Base-by-base conservation (phyloP, 2,329 filamentous ascomycete species). In the Aureobasidium leucospermi region DNA sequence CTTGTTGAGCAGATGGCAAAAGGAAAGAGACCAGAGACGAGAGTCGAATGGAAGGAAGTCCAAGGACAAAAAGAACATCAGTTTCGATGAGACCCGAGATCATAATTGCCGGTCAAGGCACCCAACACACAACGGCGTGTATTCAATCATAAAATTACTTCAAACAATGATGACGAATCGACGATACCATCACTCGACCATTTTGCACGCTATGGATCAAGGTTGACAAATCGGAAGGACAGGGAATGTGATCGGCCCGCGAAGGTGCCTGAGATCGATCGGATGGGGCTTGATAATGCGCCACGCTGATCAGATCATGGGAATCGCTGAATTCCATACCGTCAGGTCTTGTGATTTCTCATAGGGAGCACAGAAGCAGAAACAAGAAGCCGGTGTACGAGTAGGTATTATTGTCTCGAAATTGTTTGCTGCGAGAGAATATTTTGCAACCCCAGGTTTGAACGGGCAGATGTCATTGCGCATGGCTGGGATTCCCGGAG, bases 181-280 rank as follows among this genome's bases (percentile, higher is more conserved):
- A 19, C 38, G 38, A 55, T 55, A 41, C 48, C 48, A 52, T 16
- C 32, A 39, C 48, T 38, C 51, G 51, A 55, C 51, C 31, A 32
- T 42, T 34, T 34, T 19, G 13, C 6, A 10, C 28, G 28, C 39
- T 19, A 55, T 23, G 34, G 43, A 19, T 43, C 29, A 43, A 43
- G 16, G 10, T 55, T 43, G n/a, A 32, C 51, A 38, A 55, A 43
- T 55, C 51, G 51, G 51, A 55, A 42, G 29, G 3, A 13, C n/a
- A 19, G 38, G 39, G 23, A 34, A n/a, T 4, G 13, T 29, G 51
- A 42, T 55, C 49, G 49, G 38, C 38, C 49, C 49, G 36, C 36
- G 36, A 41, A 41, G 16, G 19, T 51, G 32, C 19, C 32, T 51
- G 34, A 41, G 48, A 55, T 55, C 38, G 51, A 43, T 42, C 38